Percentiles rank a stretch among this genome's conserved stretches.
phyloP scores from a whole-genome alignment of 2,329 filamentous ascomycete genomes.

The Plenodomus biglobosus region DNA sequence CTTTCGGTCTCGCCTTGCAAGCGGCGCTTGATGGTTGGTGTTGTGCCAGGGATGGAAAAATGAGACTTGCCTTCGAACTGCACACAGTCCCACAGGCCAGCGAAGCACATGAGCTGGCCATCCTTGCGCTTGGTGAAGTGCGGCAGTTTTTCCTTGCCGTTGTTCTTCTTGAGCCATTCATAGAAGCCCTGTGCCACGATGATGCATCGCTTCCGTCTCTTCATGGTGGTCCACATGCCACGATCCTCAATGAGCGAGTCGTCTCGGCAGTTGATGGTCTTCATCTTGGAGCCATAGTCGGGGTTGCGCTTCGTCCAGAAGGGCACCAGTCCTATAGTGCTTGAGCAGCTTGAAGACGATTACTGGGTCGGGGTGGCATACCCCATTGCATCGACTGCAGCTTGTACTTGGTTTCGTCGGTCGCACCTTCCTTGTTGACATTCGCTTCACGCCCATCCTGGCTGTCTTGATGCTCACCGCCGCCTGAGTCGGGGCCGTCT shows the following conservation, averaged over 20 bases:
- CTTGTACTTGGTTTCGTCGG: slow-evolving; percentile 64
- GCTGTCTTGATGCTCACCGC: slow-evolving; percentile 16
- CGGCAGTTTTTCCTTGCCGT: slow-evolving; percentile 76
- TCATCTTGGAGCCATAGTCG: slow-evolving; percentile 74
- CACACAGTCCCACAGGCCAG: slow-evolving; percentile 89
- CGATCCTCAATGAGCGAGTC: slow-evolving; percentile 75
- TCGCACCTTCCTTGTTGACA: slow-evolving; percentile 11
- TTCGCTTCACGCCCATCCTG: slow-evolving; percentile 1
- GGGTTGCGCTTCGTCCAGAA: slow-evolving; percentile 89
- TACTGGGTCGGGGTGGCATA: slow-evolving; percentile 17
- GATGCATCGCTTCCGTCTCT: slow-evolving; percentile 82
- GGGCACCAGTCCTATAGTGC: slow-evolving; percentile 66
- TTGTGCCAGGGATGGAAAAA: background rate
- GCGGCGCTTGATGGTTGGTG: background rate
- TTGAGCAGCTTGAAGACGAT: slow-evolving; percentile 14
- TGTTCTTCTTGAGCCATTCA: slow-evolving; percentile 86
- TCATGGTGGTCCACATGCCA: slow-evolving; percentile 93
- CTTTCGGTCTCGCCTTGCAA: background rate
- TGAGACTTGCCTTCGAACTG: slow-evolving; percentile 67
- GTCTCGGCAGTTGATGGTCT: slow-evolving; percentile 92
- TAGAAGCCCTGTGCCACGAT: slow-evolving; percentile 92
- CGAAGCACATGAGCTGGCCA: slow-evolving; percentile 81
- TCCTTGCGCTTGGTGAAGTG: slow-evolving; percentile 83
- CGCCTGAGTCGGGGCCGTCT: slow-evolving; percentile 64
- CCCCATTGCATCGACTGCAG: slow-evolving; percentile 95